A percentile compares a stretch with the other conserved stretches of the same genome.
Conservation (phyloP, 2,329 filamentous ascomycete species). For the Zalaria sp. region DNA sequence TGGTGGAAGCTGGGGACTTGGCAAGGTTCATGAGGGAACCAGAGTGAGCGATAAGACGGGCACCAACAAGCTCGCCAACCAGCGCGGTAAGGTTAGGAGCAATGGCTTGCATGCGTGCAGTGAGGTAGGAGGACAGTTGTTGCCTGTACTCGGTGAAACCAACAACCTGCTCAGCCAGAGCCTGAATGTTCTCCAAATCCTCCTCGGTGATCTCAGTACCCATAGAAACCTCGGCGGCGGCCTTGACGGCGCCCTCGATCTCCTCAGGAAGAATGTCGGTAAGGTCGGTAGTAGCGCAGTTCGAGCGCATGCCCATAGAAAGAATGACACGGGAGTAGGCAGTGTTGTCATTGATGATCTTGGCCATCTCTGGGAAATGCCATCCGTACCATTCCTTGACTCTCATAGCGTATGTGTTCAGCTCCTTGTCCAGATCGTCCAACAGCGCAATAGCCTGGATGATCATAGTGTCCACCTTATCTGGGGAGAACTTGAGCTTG, state of each 20-base stretch:
- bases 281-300: slow-evolving; percentile 61
- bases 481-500: slow-evolving; percentile 96
- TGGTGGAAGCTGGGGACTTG: slow-evolving; percentile 87
- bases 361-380: slow-evolving; percentile 98
- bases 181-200: slow-evolving; percentile 84
- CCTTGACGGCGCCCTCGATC: slow-evolving; percentile 81
- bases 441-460: slow-evolving; percentile 90
- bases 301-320: slow-evolving; percentile 76
- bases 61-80: slow-evolving; percentile 85
- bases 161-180: slow-evolving; percentile 86
- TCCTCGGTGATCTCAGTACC: slow-evolving; percentile 90
- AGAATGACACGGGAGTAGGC: slow-evolving; percentile 84
- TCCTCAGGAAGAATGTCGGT: slow-evolving; percentile 89
- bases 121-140: slow-evolving; percentile 78
- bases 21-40: slow-evolving; percentile 90
- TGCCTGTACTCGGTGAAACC: slow-evolving; percentile 80
- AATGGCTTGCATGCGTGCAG: slow-evolving; percentile 89
- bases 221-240: slow-evolving; percentile 93
- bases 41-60: slow-evolving; percentile 84
- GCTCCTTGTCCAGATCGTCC: slow-evolving; percentile 94
- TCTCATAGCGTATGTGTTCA: slow-evolving; percentile 97
- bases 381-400: slow-evolving; percentile 99
- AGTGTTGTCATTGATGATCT: slow-evolving; percentile 93
- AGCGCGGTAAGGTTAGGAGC: slow-evolving; percentile 90
- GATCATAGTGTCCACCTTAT: slow-evolving; percentile 99